Evolutionary conservation across 495 filamentous ascomycete species (phyloP).

Genomic region (Xylaria acuta): DNA sequence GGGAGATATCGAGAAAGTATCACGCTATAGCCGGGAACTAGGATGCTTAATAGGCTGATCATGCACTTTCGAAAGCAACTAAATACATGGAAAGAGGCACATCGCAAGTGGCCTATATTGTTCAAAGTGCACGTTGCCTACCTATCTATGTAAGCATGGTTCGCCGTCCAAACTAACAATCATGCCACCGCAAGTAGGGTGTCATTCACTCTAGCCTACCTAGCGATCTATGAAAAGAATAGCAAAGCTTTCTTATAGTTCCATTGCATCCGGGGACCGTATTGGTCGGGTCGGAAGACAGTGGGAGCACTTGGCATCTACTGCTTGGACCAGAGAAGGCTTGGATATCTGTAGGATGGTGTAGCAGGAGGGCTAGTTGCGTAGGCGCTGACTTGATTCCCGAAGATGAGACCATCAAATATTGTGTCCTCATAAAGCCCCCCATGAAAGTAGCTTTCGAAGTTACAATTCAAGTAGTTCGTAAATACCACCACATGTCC

Average conservation of each 20-base stretch:
- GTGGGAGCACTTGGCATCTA: background rate
- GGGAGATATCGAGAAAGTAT: background rate
- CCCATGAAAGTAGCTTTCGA: background rate
- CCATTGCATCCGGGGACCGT: background rate
- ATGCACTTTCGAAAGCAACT: constrained; percentile 6
- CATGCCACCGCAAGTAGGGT: background rate
- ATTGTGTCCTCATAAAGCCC: background rate
- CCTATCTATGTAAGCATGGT: background rate
- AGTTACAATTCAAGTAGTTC: background rate
- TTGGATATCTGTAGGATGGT: background rate
- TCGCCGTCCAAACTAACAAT: constrained; percentile 3
- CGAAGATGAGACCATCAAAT: background rate
- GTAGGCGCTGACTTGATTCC: background rate
- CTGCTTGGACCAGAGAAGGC: background rate
- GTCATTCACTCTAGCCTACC: background rate
- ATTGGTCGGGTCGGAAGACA: background rate
- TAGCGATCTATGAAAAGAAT: background rate
- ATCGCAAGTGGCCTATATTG: background rate
- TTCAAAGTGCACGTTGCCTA: background rate
- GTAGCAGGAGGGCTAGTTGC: background rate
- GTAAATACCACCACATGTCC: background rate
- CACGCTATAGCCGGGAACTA: constrained; percentile 3
- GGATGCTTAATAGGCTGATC: constrained; percentile 11
- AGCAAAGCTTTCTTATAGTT: background rate
- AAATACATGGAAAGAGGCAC: background rate